These are phyloP conservation scores for Collybia sordida DNA, from an alignment of 768 basidiomycete species.

Conservation along the genomic window DNA sequence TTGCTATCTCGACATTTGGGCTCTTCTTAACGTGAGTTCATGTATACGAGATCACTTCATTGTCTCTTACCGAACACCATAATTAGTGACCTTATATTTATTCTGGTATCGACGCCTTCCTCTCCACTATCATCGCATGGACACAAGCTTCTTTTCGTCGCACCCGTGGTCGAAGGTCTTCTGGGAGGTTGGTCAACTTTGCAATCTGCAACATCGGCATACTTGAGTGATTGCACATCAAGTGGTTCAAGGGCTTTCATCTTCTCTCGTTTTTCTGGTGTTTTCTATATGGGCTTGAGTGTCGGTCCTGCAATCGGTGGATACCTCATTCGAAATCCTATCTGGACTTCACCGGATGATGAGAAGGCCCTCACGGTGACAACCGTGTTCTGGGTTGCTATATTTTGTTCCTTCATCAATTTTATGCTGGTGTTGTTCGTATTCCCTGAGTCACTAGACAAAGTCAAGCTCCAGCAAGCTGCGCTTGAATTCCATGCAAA, in stretches of 20 bases:
- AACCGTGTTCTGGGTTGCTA: conserved; percentile 48
- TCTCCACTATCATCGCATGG: conserved; percentile 64
- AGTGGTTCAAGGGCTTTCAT: conserved; percentile 74
- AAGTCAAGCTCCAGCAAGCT: conserved; percentile 38
- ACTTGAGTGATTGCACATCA: conserved; percentile 85
- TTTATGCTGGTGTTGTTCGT: conserved; percentile 68
- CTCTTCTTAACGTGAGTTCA: conserved; percentile 34
- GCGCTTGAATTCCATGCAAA: conserved; percentile 26
- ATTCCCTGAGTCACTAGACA: conserved; percentile 61
- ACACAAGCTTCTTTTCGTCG: conserved; percentile 73
- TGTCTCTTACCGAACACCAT: background rate
- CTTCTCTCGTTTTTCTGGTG: conserved; percentile 74
- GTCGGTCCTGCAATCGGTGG: conserved; percentile 77
- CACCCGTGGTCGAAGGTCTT: conserved; percentile 80
- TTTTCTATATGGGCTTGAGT: conserved; percentile 74
- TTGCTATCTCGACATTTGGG: conserved; percentile 71
- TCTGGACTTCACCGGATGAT: conserved; percentile 15
- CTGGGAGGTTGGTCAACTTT: conserved; percentile 84
- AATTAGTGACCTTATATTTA: conserved; percentile 77
- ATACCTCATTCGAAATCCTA: conserved; percentile 43
- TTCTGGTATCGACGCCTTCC: conserved; percentile 73
- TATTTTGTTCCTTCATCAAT: conserved; percentile 44
- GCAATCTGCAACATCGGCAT: conserved; percentile 75
- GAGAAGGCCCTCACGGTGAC: conserved; percentile 33
- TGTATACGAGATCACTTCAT: conserved; percentile 10